These are phyloP conservation scores for Pestalotiopsis sp. DNA, from an alignment of 2,329 filamentous ascomycete species.

Conservation along the genomic window DNA sequence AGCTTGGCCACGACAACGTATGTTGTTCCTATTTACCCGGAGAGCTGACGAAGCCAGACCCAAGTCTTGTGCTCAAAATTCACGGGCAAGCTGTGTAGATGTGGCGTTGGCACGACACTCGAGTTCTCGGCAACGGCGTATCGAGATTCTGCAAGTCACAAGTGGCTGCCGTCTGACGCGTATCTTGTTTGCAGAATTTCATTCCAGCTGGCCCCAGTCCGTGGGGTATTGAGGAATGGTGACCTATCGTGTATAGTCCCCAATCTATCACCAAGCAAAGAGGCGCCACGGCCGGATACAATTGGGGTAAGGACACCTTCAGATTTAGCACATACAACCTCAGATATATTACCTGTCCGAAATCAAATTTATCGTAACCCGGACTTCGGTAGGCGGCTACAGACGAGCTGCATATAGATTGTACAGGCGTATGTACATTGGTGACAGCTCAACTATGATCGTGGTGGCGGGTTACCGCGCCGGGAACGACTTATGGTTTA, in stretches of 20 bases:
- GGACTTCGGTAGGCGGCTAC: slow-evolving; percentile 1
- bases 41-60: slow-evolving; percentile 1
- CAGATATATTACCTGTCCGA: slow-evolving; percentile 6
- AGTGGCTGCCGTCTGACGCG: neutral
- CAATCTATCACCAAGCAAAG: neutral
- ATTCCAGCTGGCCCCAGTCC: neutral
- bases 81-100: neutral
- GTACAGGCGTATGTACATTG: neutral
- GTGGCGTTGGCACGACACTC: neutral
- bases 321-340: neutral
- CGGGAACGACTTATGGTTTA: neutral
- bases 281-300: neutral
- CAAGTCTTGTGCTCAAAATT: neutral
- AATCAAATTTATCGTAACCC: neutral
- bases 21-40: neutral
- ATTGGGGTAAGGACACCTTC: neutral
- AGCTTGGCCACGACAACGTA: neutral
- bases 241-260: neutral
- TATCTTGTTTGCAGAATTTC: neutral
- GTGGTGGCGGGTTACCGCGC: slow-evolving; percentile 6
- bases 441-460: neutral
- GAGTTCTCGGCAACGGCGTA: neutral
- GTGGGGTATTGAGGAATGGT: neutral
- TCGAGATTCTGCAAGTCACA: neutral
- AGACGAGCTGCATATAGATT: neutral